These are phyloP conservation scores for Xylaria grammica DNA, from an alignment of 495 filamentous ascomycete genomes.

Conservation along the genomic window DNA sequence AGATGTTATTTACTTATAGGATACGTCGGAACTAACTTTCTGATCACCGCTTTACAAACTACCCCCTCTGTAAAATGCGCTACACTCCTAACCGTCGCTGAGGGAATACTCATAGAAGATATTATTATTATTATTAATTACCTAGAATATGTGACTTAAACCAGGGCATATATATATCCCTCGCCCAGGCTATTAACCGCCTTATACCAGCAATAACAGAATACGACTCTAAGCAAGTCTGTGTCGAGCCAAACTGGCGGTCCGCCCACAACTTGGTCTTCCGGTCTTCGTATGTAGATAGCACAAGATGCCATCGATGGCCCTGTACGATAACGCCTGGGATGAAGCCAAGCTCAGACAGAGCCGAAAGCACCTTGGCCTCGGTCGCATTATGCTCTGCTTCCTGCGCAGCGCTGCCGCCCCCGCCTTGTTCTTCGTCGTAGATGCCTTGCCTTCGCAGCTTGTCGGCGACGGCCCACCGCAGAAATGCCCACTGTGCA, in stretches of 20 bases:
- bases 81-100: too few species aligned
- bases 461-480: conserved; percentile 12
- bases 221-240: conserved; percentile 15
- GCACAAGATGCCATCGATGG: conserved; percentile 15
- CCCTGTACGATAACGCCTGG: conserved; percentile 22
- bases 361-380: not conserved
- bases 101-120: too few species aligned
- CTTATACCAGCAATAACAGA: conserved; percentile 15
- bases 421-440: not conserved
- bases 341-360: conserved; percentile 20
- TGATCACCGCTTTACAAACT: too few species aligned
- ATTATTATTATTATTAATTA: conserved; percentile 10
- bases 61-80: too few species aligned
- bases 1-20: too few species aligned
- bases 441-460: not conserved
- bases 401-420: not conserved
- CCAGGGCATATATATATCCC: conserved; percentile 21
- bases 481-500: conserved; percentile 20
- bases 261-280: conserved; percentile 16
- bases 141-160: conserved; percentile 17
- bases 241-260: conserved; percentile 14
- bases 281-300: conserved; percentile 18
- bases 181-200: conserved; percentile 14
- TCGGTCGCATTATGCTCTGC: not conserved
- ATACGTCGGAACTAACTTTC: too few species aligned